Evolutionary conservation across 1,284 basidiomycete genomes (phyloP), one percentile per base, ranked within the genome.

Genomic region (Rhodotorula mucilaginosa): DNA sequence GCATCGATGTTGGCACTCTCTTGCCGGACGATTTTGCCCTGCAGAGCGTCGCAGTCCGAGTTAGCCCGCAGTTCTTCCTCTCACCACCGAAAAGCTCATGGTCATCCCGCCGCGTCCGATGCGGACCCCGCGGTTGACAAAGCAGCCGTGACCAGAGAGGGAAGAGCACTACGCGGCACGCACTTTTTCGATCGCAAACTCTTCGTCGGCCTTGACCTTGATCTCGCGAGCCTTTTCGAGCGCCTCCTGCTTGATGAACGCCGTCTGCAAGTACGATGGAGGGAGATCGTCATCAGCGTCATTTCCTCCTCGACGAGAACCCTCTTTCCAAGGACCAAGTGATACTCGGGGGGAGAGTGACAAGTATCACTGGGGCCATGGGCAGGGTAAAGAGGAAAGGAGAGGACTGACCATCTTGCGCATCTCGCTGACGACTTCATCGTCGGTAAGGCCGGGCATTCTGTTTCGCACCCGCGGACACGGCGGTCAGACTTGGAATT

Each of bases 131-230:
- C 26, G 26, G 13, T 44, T 48, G 48, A 39, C 26, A 26, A 39
- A 29, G 29, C n/a, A 2, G 49, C 6, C 26, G 26, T n/a, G 19
- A 44, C 10, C 26, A 56, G 21, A 61, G 52, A 31, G 51, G 7
- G 16, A 63, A 46, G n/a, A 34, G 13, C 26, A 13, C 5, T 1
- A 29, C 7, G 2, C 18, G 2, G 21, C 61, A 23, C 79, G 46
- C 56, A 92, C 93, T 87, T 97, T 97, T 82, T 97, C 94, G 76
- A 97, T 97, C 29, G 93, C 90, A 81, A 97, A 97, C 83, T 97
- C 94, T 82, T 97, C 93, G 75, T 97, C 93, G 0, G 95, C 94
- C 82, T 97, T 97, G 74, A 97, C 92, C 77, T 87, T 90, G 77
- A 97, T 93, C 84, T 97, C 94, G n/a, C 95, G 86, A 1, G 92